Evolutionary conservation across 495 filamentous ascomycete genomes (phyloP).

Genomic region (Pseudevernia furfuracea): DNA sequence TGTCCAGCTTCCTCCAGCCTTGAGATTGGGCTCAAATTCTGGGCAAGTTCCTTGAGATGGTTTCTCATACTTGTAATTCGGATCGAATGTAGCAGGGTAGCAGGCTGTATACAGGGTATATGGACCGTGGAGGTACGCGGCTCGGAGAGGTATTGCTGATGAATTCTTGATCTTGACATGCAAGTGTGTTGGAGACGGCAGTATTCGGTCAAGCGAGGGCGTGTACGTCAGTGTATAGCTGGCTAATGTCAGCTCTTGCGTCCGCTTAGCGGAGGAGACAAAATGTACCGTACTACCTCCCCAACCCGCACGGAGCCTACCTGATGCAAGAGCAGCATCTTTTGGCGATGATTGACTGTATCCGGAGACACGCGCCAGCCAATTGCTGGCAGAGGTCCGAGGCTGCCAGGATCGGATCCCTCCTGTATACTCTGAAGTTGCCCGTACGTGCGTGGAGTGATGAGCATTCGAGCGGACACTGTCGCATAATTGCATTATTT

Average conservation of each 20-base stretch:
- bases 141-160: conserved; percentile 81
- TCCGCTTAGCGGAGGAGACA: conserved; percentile 3
- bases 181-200: conserved; percentile 69
- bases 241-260: conserved; percentile 1
- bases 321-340: conserved; percentile 88
- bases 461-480: conserved; percentile 35
- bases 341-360: conserved; percentile 25
- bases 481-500: conserved; percentile 12
- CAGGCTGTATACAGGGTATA: conserved; percentile 84
- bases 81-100: conserved; percentile 71
- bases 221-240: conserved; percentile 91
- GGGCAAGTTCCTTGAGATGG: conserved; percentile 58
- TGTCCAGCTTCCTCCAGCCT: conserved; percentile 81
- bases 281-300: conserved; percentile 64
- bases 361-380: conserved; percentile 36
- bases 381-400: conserved; percentile 29
- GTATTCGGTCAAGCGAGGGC: conserved; percentile 76
- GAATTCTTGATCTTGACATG: conserved; percentile 85
- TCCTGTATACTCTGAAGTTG: conserved; percentile 40
- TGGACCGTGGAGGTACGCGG: conserved; percentile 91
- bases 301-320: conserved; percentile 84
- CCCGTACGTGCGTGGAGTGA: conserved; percentile 43
- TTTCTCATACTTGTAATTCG: conserved; percentile 61
- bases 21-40: conserved; percentile 91
- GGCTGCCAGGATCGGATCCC: conserved; percentile 25